Base-by-base conservation (phyloP, 176 grass and related monocot genomes). In the Ananas comosus region DNA sequence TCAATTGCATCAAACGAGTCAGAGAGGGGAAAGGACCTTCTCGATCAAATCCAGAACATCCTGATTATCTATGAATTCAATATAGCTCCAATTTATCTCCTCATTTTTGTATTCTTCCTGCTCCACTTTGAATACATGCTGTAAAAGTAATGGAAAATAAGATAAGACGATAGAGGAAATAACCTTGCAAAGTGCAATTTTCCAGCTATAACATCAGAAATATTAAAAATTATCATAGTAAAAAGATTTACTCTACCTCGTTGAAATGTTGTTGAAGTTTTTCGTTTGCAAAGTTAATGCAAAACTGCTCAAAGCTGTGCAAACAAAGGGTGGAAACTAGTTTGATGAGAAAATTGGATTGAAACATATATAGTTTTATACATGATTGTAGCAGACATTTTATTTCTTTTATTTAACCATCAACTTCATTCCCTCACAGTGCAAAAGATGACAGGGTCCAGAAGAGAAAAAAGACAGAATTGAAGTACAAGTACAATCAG, bases 61-160 rank as follows among this genome's bases (percentile, higher is more conserved):
- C 80, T 97, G 94, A 83, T 97, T 97, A 78, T 97, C 94, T 80
- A 97, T 97, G 69, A 97, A 97, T 65, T 97, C 94, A 56, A 97
- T 97, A 75, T 97, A 97, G 80, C 94, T 97, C 94, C 94, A 97
- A 66, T 92, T 88, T 63, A 97, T 97, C 76, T 92, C 73, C 72
- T 97, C 94, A 6, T 86, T 90, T 77, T 86, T 92, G 79, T 97
- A 97, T 75, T 97, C 94, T 71, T 97, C 86, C 53, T 97, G 94
- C 73, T 97, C 94, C 94, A 97, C 92, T 79, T 97, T 97, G 66
- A 97, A 97, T 53, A 97, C 94, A 77, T 97, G 94, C 94, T 97
- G 94, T 75, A 28, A 33, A 47, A 88, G 76, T 48, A 78, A 58
- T 66, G 53, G 33, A 33, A 29, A 58, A 59, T 70, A 22, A 64